Conservation (phyloP, 2,329 filamentous ascomycete genomes). For the Penicillium capsulatum region DNA sequence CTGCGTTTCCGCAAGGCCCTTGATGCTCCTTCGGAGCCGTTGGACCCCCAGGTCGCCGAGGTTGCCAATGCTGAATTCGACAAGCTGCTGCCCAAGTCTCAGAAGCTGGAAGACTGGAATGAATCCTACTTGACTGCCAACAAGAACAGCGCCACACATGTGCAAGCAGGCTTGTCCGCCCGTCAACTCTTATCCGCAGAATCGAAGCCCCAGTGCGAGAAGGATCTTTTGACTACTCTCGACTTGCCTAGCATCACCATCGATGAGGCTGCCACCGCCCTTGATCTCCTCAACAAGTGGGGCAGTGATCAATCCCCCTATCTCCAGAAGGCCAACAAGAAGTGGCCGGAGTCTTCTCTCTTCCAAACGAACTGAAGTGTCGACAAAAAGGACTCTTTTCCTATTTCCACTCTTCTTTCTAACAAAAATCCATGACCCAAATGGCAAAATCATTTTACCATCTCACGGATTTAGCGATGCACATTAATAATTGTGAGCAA, state of each 20-base stretch:
- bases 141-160: conserved; percentile 58
- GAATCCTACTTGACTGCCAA: conserved; percentile 61
- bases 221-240: conserved; percentile 59
- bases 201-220: conserved; percentile 55
- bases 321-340: conserved; percentile 36
- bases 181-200: conserved; percentile 57
- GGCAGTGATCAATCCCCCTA: conserved; percentile 53
- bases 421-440: no score
- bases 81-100: conserved; percentile 52
- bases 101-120: conserved; percentile 62
- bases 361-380: conserved; percentile 28
- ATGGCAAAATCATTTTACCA: no score
- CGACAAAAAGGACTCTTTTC: not conserved
- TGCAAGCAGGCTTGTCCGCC: conserved; percentile 60
- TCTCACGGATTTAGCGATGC: no score
- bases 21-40: conserved; percentile 54
- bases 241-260: conserved; percentile 50
- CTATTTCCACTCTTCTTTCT: not conserved
- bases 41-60: conserved; percentile 62
- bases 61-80: conserved; percentile 67
- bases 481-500: no score
- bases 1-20: conserved; percentile 64
- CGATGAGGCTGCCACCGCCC: conserved; percentile 54
- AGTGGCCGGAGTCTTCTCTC: conserved; percentile 40
- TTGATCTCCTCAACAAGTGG: conserved; percentile 51